These are phyloP conservation scores for Saxophila tyrrhenica DNA, from an alignment of 495 filamentous ascomycete genomes.

Conservation along the genomic window DNA sequence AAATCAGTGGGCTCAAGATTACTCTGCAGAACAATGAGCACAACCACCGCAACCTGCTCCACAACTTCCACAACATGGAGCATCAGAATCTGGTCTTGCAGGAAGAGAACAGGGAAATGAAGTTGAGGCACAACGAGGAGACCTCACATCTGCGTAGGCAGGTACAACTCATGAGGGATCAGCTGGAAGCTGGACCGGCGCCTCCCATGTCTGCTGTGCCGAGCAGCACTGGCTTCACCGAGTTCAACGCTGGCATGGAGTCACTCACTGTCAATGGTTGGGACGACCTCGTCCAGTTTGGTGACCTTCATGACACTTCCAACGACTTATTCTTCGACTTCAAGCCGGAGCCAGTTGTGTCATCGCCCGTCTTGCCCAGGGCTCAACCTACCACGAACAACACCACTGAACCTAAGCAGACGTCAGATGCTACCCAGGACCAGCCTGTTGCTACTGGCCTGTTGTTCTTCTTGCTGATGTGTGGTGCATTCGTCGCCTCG, in stretches of 20 bases:
- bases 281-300: constrained; percentile 70
- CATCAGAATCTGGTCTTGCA: constrained; percentile 65
- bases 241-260: constrained; percentile 71
- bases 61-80: constrained; percentile 25
- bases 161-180: constrained; percentile 76
- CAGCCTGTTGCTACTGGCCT: constrained; percentile 30
- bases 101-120: constrained; percentile 84
- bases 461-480: constrained; percentile 71
- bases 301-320: constrained; percentile 40
- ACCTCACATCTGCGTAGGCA: constrained; percentile 92
- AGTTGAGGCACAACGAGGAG: constrained; percentile 81
- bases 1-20: constrained; percentile 37
- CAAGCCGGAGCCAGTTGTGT: constrained; percentile 18
- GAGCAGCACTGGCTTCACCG: constrained; percentile 49
- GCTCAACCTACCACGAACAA: constrained; percentile 23
- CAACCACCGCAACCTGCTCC: constrained; percentile 6
- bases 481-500: constrained; percentile 91
- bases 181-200: constrained; percentile 67
- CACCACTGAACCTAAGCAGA: constrained; percentile 43
- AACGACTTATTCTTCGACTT: constrained; percentile 41
- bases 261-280: constrained; percentile 67
- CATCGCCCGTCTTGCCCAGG: constrained; percentile 6
- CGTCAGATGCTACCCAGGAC: constrained; percentile 36
- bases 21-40: constrained; percentile 6
- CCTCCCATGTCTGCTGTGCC: constrained; percentile 45